These are phyloP conservation scores for Skeletonema tropicum DNA, from an alignment of 108 stramenopile genomes.

Conservation along the genomic window DNA sequence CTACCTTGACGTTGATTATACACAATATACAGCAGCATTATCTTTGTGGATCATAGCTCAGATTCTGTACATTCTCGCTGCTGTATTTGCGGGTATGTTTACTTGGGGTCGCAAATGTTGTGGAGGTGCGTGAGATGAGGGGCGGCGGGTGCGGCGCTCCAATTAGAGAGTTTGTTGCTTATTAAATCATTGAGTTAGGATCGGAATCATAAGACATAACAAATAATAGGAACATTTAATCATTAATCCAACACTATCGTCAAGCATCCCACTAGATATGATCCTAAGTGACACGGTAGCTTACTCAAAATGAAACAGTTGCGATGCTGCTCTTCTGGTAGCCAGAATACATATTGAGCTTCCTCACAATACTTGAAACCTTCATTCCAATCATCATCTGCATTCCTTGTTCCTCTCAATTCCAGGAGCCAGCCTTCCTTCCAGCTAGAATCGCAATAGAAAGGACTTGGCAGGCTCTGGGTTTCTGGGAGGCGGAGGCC, in stretches of 20 bases:
- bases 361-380: not conserved
- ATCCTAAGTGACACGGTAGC: slow-evolving; percentile 1
- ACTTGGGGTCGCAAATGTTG: slow-evolving; percentile 7
- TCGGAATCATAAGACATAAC: too few relatives aligned
- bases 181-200: too few relatives aligned
- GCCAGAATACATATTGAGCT: too few relatives aligned
- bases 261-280: slow-evolving; percentile 3
- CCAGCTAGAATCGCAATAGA: not conserved
- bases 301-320: slow-evolving; percentile 2
- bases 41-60: not conserved
- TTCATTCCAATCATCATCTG: not conserved
- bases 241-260: not conserved
- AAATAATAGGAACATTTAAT: too few relatives aligned
- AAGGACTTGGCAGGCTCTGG: not conserved
- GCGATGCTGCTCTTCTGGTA: not conserved
- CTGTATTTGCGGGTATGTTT: not conserved
- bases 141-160: too few relatives aligned
- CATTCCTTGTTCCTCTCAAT: not conserved
- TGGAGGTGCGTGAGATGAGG: not conserved
- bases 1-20: too few relatives aligned
- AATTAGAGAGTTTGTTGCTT: too few relatives aligned
- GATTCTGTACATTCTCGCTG: not conserved
- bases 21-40: too few relatives aligned
- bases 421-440: not conserved
- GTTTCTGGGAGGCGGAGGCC: not conserved